phyloP scores from a whole-genome alignment of 1,284 basidiomycete species.

The Fomitopsis palustris region DNA sequence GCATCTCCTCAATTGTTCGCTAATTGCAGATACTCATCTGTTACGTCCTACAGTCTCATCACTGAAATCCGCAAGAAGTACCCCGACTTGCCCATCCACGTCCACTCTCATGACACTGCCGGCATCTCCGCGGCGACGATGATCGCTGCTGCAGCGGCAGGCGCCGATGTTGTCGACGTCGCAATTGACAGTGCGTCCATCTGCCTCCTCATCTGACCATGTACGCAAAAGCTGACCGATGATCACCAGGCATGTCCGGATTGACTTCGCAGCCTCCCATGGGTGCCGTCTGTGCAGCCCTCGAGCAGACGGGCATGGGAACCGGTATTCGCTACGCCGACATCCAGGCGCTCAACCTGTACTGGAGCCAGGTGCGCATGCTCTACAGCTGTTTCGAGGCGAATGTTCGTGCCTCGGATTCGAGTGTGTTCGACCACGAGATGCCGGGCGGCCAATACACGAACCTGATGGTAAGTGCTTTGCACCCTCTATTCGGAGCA shows the following conservation, averaged over 20 bases:
- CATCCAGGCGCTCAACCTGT: constrained; percentile 95
- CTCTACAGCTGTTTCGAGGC: constrained; percentile 98
- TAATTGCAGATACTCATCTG: constrained; percentile 4
- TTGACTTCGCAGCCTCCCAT: constrained; percentile 98
- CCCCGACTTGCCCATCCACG: constrained; percentile 98
- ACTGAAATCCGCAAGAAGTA: constrained; percentile 94
- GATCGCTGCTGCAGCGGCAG: constrained; percentile 93
- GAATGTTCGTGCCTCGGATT: constrained; percentile 95
- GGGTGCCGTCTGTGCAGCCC: constrained; percentile 92
- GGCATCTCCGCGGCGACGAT: constrained; percentile 97
- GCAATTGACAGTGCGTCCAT: constrained; percentile 87
- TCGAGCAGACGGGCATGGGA: constrained; percentile 94
- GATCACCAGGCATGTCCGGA: constrained; percentile 85
- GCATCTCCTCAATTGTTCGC: constrained; percentile 21
- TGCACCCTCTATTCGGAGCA: background rate
- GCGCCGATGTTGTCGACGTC: constrained; percentile 97
- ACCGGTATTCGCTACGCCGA: constrained; percentile 98
- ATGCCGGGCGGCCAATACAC: constrained; percentile 99
- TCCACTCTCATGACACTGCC: constrained; percentile 99
- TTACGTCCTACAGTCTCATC: constrained; percentile 61
- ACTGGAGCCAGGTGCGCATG: constrained; percentile 97
- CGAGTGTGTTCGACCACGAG: constrained; percentile 98
- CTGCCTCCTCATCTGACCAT: background rate
- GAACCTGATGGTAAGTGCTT: constrained; percentile 79
- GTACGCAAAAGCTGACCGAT: background rate